A percentile compares a stretch with the other conserved stretches of the same genome.
Conservation (phyloP, 768 basidiomycete genomes). For the Lenzites betulinus region DNA sequence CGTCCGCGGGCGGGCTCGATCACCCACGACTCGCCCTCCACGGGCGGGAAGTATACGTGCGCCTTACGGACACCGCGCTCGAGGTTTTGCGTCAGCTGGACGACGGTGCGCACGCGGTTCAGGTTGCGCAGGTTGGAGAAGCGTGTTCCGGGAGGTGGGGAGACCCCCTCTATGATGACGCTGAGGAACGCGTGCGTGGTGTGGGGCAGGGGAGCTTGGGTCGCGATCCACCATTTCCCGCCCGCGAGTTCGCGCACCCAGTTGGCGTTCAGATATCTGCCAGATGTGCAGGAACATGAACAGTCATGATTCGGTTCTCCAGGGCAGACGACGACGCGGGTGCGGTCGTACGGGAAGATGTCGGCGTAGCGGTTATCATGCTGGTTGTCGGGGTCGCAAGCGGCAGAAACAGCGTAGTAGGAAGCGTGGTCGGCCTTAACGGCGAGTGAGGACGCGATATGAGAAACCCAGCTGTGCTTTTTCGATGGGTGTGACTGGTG, state of each 20-base stretch:
- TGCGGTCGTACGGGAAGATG: slow-evolving; percentile 81
- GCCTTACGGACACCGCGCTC: slow-evolving; percentile 76
- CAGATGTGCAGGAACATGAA: slow-evolving; percentile 21
- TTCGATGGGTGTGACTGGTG: slow-evolving; percentile 26
- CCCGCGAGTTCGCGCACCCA: slow-evolving; percentile 81
- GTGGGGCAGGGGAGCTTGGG: slow-evolving; percentile 74
- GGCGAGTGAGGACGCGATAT: slow-evolving; percentile 22
- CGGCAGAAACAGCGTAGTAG: slow-evolving; percentile 62
- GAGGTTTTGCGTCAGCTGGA: slow-evolving; percentile 77
- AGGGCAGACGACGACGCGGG: slow-evolving; percentile 58
- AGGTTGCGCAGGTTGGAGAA: slow-evolving; percentile 19
- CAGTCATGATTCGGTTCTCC: slow-evolving; percentile 12
- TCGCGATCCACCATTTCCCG: slow-evolving; percentile 80
- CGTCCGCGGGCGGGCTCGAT: slow-evolving; percentile 48
- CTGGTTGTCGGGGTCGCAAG: slow-evolving; percentile 45
- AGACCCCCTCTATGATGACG: slow-evolving; percentile 54
- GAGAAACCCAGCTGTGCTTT: slow-evolving; percentile 23
- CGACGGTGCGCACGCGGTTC: slow-evolving; percentile 67
- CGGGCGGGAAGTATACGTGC: slow-evolving; percentile 71
- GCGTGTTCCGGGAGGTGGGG: slow-evolving; percentile 29
- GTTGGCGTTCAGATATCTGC: slow-evolving; percentile 78
- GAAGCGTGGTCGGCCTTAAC: slow-evolving; percentile 30
- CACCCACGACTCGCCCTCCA: slow-evolving; percentile 51
- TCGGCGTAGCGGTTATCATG: slow-evolving; percentile 69
- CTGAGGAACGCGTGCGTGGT: slow-evolving; percentile 80